Percentiles rank a stretch among this genome's conserved stretches.
These are phyloP conservation scores for Boletus calvinii DNA, from an alignment of 1,284 basidiomycete species.

Conservation along the genomic window DNA sequence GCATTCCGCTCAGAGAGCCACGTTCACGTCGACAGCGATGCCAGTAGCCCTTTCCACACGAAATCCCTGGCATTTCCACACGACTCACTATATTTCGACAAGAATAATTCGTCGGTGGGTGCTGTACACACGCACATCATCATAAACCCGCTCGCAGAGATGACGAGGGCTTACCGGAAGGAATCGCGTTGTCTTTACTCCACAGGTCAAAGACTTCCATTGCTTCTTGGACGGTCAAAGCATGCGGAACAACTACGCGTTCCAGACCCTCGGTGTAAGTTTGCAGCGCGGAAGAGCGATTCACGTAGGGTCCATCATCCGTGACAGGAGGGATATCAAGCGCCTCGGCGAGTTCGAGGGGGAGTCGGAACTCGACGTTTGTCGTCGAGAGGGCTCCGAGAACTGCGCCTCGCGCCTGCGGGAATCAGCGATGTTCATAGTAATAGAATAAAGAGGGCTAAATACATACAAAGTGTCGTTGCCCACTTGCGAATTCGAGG, in stretches of 20 bases:
- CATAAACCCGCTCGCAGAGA: neutral
- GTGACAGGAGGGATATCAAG: conserved; percentile 42
- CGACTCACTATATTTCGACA: conserved; percentile 71
- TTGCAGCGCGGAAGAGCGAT: conserved; percentile 44
- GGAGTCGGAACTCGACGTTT: conserved; percentile 51
- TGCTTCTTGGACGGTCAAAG: conserved; percentile 61
- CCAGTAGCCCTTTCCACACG: conserved; percentile 68
- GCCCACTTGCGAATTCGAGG: conserved; percentile 75
- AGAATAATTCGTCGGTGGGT: conserved; percentile 62
- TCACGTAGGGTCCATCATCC: conserved; percentile 48
- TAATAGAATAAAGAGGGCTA: conserved; percentile 22
- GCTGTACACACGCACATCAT: conserved; percentile 29
- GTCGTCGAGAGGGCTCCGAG: conserved; percentile 63
- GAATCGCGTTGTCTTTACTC: conserved; percentile 48
- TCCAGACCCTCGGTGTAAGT: conserved; percentile 56
- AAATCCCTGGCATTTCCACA: conserved; percentile 73
- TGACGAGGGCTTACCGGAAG: conserved; percentile 19
- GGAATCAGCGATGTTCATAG: neutral
- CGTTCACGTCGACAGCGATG: conserved; percentile 36
- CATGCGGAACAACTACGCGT: conserved; percentile 54
- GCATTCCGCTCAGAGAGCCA: neutral
- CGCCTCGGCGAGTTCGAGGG: conserved; percentile 59
- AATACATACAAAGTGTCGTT: conserved; percentile 60
- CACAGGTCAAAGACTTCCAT: conserved; percentile 69
- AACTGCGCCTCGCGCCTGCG: conserved; percentile 61